These are phyloP conservation scores for Suhomyces maxii DNA, from an alignment of 1,139 yeast species.

Conservation along the genomic window DNA sequence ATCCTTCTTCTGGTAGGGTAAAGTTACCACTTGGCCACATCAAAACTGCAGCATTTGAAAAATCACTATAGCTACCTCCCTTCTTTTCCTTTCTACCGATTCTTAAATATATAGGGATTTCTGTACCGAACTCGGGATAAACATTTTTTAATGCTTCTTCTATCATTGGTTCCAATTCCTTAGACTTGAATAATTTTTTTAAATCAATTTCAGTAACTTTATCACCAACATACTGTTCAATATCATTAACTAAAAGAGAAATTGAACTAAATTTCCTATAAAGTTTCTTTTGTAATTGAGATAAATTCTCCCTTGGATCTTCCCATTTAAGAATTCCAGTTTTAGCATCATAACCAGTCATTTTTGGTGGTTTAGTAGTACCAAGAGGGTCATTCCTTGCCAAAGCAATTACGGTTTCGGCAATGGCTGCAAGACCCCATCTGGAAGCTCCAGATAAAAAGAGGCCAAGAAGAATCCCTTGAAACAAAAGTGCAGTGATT, in stretches of 20 bases:
- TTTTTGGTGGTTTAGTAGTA: constrained; percentile 55
- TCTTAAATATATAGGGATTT: constrained; percentile 50
- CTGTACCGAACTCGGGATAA: constrained; percentile 25
- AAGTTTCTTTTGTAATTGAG: constrained; percentile 6
- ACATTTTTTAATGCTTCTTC: constrained; percentile 18
- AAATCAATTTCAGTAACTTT: constrained; percentile 42
- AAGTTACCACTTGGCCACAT: constrained; percentile 60
- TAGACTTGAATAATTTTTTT: constrained; percentile 35
- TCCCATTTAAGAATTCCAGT: constrained; percentile 40
- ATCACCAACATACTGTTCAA: constrained; percentile 69
- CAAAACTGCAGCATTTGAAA: constrained; percentile 56
- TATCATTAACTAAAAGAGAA: constrained; percentile 72
- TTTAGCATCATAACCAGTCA: constrained; percentile 34
- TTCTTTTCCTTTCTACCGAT: constrained; percentile 53
- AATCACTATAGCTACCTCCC: constrained; percentile 46
- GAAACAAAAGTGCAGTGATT: constrained; percentile 66
- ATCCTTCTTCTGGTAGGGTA: constrained; percentile 26
- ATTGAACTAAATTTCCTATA: constrained; percentile 39
- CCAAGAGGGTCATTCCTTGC: constrained; percentile 77
- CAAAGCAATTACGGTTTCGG: constrained; percentile 71
- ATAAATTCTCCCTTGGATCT: constrained; percentile 4
- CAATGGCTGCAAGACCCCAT: constrained; percentile 92
- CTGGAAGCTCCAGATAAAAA: constrained; percentile 82
- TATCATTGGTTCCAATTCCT: constrained; percentile 17
- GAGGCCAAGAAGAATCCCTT: constrained; percentile 81